These are phyloP conservation scores for Phenoliferia sp. DNA, from an alignment of 1,284 basidiomycete species.

Conservation along the genomic window DNA sequence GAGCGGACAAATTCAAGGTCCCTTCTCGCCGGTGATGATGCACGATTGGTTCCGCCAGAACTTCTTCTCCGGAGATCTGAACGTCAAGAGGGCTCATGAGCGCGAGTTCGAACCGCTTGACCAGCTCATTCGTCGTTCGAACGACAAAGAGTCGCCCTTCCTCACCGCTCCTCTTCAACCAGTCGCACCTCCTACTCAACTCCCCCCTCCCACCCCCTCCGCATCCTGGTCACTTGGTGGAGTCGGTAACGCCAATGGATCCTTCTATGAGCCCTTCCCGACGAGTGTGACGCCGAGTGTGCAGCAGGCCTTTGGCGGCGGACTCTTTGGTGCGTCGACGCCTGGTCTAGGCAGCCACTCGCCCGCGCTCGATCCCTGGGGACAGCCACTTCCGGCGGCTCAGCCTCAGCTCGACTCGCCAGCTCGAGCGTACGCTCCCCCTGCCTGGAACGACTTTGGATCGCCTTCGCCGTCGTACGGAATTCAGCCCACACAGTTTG, in stretches of 20 bases:
- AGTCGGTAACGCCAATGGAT: not conserved
- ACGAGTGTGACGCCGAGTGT: not conserved
- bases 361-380: conserved; percentile 25
- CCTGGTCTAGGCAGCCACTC: not conserved
- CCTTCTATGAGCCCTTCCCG: conserved; percentile 27
- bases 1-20: conserved; percentile 51
- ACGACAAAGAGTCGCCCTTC: conserved; percentile 42
- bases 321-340: not conserved
- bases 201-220: conserved; percentile 5
- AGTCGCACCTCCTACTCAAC: not conserved
- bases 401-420: not conserved
- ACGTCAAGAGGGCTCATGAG: conserved; percentile 39
- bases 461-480: too few relatives aligned
- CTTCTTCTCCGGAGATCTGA: conserved; percentile 61
- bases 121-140: conserved; percentile 39
- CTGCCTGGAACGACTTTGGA: conserved; percentile 1
- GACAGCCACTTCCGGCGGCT: conserved; percentile 12
- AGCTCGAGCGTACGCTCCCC: too few relatives aligned
- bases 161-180: conserved; percentile 24
- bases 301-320: conserved; percentile 14
- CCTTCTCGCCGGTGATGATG: conserved; percentile 86
- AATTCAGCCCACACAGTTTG: not conserved
- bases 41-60: conserved; percentile 92
- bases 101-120: conserved; percentile 43
- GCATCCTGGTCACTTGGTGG: too few relatives aligned